These are phyloP conservation scores for Chenopodium suecicum DNA, from an alignment of 148 eudicot genomes.

Conservation along the genomic window DNA sequence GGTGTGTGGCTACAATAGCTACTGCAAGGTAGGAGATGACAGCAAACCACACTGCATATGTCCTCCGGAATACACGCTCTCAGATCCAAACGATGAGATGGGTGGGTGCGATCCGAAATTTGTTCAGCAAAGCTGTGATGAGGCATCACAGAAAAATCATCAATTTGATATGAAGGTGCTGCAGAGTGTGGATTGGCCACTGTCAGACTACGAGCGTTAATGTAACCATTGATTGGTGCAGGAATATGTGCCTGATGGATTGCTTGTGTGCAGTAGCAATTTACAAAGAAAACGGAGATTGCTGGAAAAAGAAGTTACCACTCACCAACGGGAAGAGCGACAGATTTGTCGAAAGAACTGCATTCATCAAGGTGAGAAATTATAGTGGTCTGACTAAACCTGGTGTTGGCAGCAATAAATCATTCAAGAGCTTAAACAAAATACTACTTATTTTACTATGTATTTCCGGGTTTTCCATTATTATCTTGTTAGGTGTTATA, in stretches of 20 bases:
- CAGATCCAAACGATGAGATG: constrained; percentile 14
- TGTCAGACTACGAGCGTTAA: constrained; percentile 28
- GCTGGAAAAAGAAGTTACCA: constrained; percentile 33
- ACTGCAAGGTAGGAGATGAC: constrained; percentile 19
- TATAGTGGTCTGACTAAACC: not conserved
- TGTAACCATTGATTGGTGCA: constrained; percentile 28
- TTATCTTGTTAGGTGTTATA: constrained; percentile 7
- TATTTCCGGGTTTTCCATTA: constrained; percentile 10
- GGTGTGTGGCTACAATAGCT: constrained; percentile 35
- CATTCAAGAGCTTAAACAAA: too few species aligned
- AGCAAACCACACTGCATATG: constrained; percentile 29
- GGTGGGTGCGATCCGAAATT: constrained; percentile 29
- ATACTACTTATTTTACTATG: not conserved
- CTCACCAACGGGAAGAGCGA: constrained; percentile 25
- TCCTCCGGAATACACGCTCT: constrained; percentile 18
- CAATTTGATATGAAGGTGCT: constrained; percentile 13
- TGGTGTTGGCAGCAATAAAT: not conserved
- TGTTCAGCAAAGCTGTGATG: constrained; percentile 21
- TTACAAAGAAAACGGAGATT: constrained; percentile 7
- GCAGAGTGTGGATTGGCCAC: constrained; percentile 28
- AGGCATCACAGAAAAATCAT: not conserved
- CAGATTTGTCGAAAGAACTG: constrained; percentile 8
- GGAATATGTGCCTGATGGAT: constrained; percentile 24
- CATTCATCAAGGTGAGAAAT: constrained; percentile 26
- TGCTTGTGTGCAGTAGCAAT: constrained; percentile 38